These are phyloP conservation scores for Sporothrix pallida DNA, from an alignment of 2,329 filamentous ascomycete genomes.

Conservation along the genomic window DNA sequence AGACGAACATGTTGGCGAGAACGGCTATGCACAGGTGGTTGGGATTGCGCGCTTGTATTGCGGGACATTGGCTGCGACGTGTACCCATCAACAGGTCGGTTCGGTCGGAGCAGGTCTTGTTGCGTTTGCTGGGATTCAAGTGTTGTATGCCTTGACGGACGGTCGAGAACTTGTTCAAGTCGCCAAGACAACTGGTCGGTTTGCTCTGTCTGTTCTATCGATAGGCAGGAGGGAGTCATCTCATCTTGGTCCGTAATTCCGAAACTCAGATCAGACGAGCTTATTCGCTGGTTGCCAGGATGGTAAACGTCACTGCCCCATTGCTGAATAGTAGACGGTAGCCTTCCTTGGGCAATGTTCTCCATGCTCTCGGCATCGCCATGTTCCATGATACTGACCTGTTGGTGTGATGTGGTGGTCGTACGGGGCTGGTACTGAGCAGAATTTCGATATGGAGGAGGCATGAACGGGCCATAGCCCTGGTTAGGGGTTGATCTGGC, in stretches of 20 bases:
- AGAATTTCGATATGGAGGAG: slow-evolving; percentile 38
- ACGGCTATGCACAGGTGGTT: slow-evolving; percentile 20
- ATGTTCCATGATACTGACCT: neutral
- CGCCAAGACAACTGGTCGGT: neutral
- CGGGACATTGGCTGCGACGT: slow-evolving; percentile 59
- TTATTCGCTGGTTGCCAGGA: slow-evolving; percentile 38
- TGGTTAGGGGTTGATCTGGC: slow-evolving; percentile 45
- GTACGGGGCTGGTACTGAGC: neutral
- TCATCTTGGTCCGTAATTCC: slow-evolving; percentile 35
- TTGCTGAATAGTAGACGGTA: slow-evolving; percentile 38
- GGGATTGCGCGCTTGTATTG: slow-evolving; percentile 51
- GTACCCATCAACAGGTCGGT: slow-evolving; percentile 47
- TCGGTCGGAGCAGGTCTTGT: slow-evolving; percentile 23
- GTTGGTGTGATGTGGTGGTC: neutral
- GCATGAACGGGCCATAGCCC: slow-evolving; percentile 41
- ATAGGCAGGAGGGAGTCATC: slow-evolving; percentile 39
- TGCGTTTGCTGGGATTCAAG: neutral
- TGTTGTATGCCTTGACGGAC: too few relatives aligned
- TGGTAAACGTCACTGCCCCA: slow-evolving; percentile 42
- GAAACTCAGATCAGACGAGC: slow-evolving; percentile 38
- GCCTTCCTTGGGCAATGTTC: slow-evolving; percentile 15
- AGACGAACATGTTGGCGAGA: neutral
- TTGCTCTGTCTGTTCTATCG: neutral
- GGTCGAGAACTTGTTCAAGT: too few relatives aligned
- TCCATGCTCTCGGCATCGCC: neutral